phyloP scores from a whole-genome alignment of 2,329 filamentous ascomycete species.

The Penicillium concentricum region DNA sequence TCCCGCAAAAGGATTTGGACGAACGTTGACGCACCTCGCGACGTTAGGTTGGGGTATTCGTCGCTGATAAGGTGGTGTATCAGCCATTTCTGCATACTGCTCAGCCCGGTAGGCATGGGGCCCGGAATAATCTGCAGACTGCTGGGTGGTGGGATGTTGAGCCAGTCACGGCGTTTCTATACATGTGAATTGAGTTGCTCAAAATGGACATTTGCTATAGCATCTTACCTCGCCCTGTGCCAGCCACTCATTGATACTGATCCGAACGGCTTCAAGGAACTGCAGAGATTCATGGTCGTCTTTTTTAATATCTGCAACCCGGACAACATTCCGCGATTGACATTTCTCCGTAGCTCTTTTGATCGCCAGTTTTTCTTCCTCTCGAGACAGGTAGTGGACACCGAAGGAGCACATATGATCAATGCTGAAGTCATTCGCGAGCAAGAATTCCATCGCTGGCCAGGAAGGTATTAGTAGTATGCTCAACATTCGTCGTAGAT shows the following conservation, averaged over 20 bases:
- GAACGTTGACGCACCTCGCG: conserved; percentile 38
- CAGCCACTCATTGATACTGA: conserved; percentile 50
- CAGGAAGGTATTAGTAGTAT: conserved; percentile 7
- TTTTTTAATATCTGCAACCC: conserved; percentile 49
- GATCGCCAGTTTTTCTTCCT: conserved; percentile 54
- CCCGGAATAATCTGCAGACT: conserved; percentile 15
- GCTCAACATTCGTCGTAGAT: background rate
- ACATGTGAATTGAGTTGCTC: background rate
- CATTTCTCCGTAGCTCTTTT: conserved; percentile 46
- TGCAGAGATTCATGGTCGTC: conserved; percentile 54
- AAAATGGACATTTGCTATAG: background rate
- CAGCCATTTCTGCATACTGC: conserved; percentile 62
- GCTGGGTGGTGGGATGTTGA: conserved; percentile 47
- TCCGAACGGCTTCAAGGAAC: conserved; percentile 50
- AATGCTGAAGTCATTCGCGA: conserved; percentile 59
- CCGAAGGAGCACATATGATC: conserved; percentile 56
- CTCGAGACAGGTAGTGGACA: conserved; percentile 61
- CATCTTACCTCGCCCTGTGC: conserved; percentile 23
- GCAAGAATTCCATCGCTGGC: conserved; percentile 59
- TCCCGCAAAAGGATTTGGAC: conserved; percentile 43
- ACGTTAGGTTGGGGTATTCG: conserved; percentile 52
- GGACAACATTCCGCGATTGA: conserved; percentile 27
- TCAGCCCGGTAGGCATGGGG: conserved; percentile 40
- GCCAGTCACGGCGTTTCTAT: conserved; percentile 34
- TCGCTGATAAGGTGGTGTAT: conserved; percentile 65